A percentile compares a stretch with the other conserved stretches of the same genome.
These are phyloP conservation scores for Schizophyllum amplum DNA, from an alignment of 1,284 basidiomycete genomes.

Conservation along the genomic window DNA sequence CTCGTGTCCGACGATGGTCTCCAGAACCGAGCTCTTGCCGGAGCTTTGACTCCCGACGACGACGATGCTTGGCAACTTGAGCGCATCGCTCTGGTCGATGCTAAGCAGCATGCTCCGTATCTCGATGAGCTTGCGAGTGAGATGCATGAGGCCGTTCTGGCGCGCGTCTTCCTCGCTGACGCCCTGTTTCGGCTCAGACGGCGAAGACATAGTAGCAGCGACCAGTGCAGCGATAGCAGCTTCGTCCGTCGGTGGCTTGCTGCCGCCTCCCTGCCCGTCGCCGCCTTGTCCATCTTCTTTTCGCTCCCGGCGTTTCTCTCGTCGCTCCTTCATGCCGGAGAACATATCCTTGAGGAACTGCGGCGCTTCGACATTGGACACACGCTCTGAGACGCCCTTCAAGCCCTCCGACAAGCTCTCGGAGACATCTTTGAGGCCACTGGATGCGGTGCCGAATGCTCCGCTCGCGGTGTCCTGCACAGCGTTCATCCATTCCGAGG, in stretches of 20 bases:
- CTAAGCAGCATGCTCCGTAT: slow-evolving; percentile 90
- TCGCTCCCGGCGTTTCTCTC: slow-evolving; percentile 18
- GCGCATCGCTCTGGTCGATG: slow-evolving; percentile 90
- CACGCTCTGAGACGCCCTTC: slow-evolving; percentile 47
- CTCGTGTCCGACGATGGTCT: slow-evolving; percentile 97
- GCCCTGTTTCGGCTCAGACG: slow-evolving; percentile 47
- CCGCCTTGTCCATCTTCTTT: slow-evolving; percentile 6
- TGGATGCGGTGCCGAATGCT: slow-evolving; percentile 58
- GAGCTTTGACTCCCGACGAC: slow-evolving; percentile 98
- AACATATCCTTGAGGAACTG: slow-evolving; percentile 70
- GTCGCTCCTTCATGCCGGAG: slow-evolving; percentile 27
- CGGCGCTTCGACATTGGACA: slow-evolving; percentile 59
- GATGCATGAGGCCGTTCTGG: slow-evolving; percentile 77
- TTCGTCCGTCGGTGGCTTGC: slow-evolving; percentile 45
- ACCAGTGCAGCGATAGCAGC: slow-evolving; percentile 67
- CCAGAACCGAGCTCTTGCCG: slow-evolving; percentile 95
- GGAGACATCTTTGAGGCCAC: slow-evolving; percentile 52
- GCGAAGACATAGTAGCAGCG: slow-evolving; percentile 67
- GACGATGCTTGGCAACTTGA: slow-evolving; percentile 95
- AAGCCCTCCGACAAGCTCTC: slow-evolving; percentile 38
- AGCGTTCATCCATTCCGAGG: slow-evolving; percentile 54
- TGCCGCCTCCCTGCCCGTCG: slow-evolving; percentile 20
- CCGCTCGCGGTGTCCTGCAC: slow-evolving; percentile 65
- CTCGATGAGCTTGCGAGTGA: slow-evolving; percentile 95
- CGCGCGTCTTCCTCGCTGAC: slow-evolving; percentile 30